phyloP scores from a whole-genome alignment of 257 asterid species.

The Fraxinus anomala region DNA sequence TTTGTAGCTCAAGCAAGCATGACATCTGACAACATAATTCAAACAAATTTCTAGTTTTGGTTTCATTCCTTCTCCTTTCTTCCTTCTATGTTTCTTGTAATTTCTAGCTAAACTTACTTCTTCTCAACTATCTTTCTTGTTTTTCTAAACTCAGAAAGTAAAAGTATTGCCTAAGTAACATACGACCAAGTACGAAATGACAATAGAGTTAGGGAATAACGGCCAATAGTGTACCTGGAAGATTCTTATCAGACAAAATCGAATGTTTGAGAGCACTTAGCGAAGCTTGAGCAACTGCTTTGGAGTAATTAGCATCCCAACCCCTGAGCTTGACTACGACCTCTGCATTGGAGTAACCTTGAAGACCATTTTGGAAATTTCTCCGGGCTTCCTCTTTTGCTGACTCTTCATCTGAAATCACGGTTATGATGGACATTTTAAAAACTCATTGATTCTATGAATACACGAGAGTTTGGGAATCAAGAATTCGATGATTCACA shows the following conservation, averaged over 20 bases:
- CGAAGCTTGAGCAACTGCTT: conserved; percentile 74
- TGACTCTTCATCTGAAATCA: conserved; percentile 64
- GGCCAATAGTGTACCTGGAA: conserved; percentile 55
- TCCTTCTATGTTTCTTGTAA: neutral
- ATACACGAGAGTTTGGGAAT: neutral
- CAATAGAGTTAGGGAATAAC: neutral
- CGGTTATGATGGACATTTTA: neutral
- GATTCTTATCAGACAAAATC: conserved; percentile 70
- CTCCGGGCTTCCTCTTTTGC: conserved; percentile 76
- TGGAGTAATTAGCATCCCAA: conserved; percentile 73
- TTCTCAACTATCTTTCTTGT: neutral
- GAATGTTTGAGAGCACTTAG: conserved; percentile 81
- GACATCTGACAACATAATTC: neutral
- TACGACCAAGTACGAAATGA: neutral
- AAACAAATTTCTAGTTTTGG: neutral
- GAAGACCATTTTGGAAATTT: conserved; percentile 46
- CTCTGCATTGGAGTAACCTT: conserved; percentile 75
- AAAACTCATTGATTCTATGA: neutral
- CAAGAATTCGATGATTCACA: neutral
- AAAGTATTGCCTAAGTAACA: neutral
- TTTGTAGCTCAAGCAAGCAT: neutral
- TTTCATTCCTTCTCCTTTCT: neutral
- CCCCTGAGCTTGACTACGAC: conserved; percentile 77
- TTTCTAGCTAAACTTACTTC: neutral
- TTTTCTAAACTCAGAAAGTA: neutral